Evolutionary conservation across 192 early-diverging fungal species (phyloP).

Genomic region (Coemansia sp.): DNA sequence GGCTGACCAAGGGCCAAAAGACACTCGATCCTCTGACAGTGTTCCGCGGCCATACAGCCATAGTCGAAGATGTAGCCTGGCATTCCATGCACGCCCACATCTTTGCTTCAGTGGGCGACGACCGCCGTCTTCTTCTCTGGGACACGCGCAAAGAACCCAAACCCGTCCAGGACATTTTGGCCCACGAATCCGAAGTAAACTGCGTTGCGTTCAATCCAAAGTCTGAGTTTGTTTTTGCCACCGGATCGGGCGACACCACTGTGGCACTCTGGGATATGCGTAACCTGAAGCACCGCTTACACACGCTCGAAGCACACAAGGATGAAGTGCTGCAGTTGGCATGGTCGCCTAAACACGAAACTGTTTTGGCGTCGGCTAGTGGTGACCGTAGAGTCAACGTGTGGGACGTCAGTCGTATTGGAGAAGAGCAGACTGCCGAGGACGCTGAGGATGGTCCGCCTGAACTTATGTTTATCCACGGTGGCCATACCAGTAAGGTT

Average conservation of each 20-base stretch:
- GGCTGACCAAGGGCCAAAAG: conserved; percentile 67
- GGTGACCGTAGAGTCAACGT: conserved; percentile 87
- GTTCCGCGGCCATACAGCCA: conserved; percentile 83
- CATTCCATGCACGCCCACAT: conserved; percentile 74
- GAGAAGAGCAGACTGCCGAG: conserved; percentile 89
- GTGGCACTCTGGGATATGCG: conserved; percentile 96
- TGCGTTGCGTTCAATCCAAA: conserved; percentile 91
- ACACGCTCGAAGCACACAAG: conserved; percentile 84
- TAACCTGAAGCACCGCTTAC: conserved; percentile 79
- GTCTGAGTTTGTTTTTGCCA: conserved; percentile 87
- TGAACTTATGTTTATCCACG: conserved; percentile 97
- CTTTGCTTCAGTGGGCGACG: conserved; percentile 97
- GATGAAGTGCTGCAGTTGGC: conserved; percentile 89
- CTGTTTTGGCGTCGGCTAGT: conserved; percentile 85
- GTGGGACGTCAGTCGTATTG: conserved; percentile 94
- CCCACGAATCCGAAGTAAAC: conserved; percentile 91
- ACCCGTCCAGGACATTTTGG: conserved; percentile 69
- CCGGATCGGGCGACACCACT: conserved; percentile 92
- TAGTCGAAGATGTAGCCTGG: conserved; percentile 98
- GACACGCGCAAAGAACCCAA: conserved; percentile 77
- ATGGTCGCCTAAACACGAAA: conserved; percentile 93
- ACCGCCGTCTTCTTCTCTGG: conserved; percentile 91
- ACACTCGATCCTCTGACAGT: conserved; percentile 72
- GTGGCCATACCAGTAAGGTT: conserved; percentile 96
- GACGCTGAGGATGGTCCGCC: conserved; percentile 98